Evolutionary conservation across 1,284 basidiomycete species (phyloP).

Genomic region (Peniophora sp.): DNA sequence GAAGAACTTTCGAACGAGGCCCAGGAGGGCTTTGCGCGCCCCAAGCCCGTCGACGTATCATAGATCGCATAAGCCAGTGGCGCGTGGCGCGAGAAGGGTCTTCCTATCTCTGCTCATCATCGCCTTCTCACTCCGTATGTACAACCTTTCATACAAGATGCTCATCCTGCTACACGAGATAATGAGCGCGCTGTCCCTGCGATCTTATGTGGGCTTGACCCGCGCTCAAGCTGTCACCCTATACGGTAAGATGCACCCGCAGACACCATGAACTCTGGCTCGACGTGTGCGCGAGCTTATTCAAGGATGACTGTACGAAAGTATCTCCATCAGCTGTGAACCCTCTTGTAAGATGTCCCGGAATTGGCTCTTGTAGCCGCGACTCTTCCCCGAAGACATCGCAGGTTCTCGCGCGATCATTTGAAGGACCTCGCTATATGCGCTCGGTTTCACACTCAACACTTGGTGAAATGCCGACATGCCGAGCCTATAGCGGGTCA

Average conservation of each 20-base stretch:
- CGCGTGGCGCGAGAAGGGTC: too few relatives aligned
- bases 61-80: too few relatives aligned
- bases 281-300: too few relatives aligned
- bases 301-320: constrained; percentile 19
- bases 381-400: constrained; percentile 35
- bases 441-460: constrained; percentile 45
- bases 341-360: constrained; percentile 42
- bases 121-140: too few relatives aligned
- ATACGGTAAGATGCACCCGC: too few relatives aligned
- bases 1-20: constrained; percentile 69
- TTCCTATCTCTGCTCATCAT: too few relatives aligned
- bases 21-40: constrained; percentile 53
- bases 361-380: constrained; percentile 35
- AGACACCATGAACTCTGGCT: too few relatives aligned
- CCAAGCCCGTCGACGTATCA: background rate
- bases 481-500: constrained; percentile 57
- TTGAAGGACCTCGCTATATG: constrained; percentile 39
- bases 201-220: too few relatives aligned
- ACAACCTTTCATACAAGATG: too few relatives aligned
- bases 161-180: too few relatives aligned
- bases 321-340: constrained; percentile 11
- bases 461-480: constrained; percentile 67
- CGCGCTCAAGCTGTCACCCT: too few relatives aligned
- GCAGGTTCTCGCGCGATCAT: constrained; percentile 43
- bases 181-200: too few relatives aligned